Base-by-base conservation (phyloP, 169 alveolate species). In the Perkinsus olseni region DNA sequence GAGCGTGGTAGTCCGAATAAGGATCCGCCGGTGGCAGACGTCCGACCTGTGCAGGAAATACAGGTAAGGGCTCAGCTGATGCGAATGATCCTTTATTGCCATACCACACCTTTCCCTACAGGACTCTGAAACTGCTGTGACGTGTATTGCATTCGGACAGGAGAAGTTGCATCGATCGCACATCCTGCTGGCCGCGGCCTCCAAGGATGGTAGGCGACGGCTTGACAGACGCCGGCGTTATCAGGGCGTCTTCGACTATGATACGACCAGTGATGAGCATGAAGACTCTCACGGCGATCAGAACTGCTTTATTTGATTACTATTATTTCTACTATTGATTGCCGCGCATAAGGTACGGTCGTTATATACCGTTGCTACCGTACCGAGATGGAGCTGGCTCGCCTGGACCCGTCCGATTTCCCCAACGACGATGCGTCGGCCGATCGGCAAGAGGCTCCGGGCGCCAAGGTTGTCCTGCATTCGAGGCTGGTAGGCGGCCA, bases 311-410 rank as follows among this genome's bases (percentile, higher is more conserved):
- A 62, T 21, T 1, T 62, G 17, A 24, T 62, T 28, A 13, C 82
- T 62, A 24, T 62, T 24, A 4, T 21, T 13, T 62, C 17, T 62
- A 24, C 1, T 28, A 24, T 21, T 28, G n/a, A 62, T 28, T 24
- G 82, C 50, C 21, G 3, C 37, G 28, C 17, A 0, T 8, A 62
- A 62, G 82, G 95, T n/a, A 74, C 74, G 37, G 95, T 93, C 4
- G 93, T 93, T 82, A 39, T 93, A 36, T 93, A 93, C 45, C 93
- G 95, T n/a, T 91, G 94, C 92, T 91, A 93, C 92, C 91, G 94
- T 0, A 62, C 93, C 37, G 92, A 91, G 34, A 91, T 91, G 62
- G 94, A 93, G 92, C 82, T 45, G 45, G 39, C 92, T 11, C 39
- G 74, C 39, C 91, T 91, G 31, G 94, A 93, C 91, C 62, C 45